Conservation (phyloP, 495 filamentous ascomycete genomes). For the Penicillium desertorum region DNA sequence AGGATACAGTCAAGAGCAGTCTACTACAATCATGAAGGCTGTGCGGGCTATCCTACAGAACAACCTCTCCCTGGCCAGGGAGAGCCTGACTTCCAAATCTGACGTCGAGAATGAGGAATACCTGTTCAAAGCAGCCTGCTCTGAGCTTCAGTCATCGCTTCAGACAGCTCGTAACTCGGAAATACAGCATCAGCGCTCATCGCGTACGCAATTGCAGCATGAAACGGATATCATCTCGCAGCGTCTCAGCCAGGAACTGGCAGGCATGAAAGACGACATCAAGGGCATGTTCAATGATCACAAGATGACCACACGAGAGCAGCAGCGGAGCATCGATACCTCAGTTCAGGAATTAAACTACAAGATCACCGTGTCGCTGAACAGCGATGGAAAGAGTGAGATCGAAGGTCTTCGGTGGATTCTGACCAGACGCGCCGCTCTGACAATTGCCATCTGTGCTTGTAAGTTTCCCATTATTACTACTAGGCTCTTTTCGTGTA, state of each 20-base stretch:
- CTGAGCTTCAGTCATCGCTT: conserved; percentile 83
- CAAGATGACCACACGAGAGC: conserved; percentile 83
- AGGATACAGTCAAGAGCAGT: conserved; percentile 68
- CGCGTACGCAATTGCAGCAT: conserved; percentile 81
- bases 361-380: conserved; percentile 83
- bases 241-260: conserved; percentile 73
- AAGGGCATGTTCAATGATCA: conserved; percentile 96
- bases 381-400: conserved; percentile 83
- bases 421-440: conserved; percentile 77
- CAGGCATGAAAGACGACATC: conserved; percentile 80
- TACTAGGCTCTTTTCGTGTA: background rate
- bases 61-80: conserved; percentile 76
- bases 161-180: conserved; percentile 51
- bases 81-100: conserved; percentile 72
- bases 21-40: conserved; percentile 83
- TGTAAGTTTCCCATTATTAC: conserved; percentile 27
- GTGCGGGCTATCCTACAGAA: conserved; percentile 70
- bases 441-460: conserved; percentile 63
- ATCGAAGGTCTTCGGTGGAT: conserved; percentile 92
- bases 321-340: conserved; percentile 77
- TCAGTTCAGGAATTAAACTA: conserved; percentile 91
- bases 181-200: conserved; percentile 69
- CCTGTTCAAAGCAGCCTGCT: conserved; percentile 90
- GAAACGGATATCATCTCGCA: conserved; percentile 91
- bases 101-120: conserved; percentile 88